Evolutionary conservation across 2,329 filamentous ascomycete genomes (phyloP).

Genomic region (Amphichorda felina): DNA sequence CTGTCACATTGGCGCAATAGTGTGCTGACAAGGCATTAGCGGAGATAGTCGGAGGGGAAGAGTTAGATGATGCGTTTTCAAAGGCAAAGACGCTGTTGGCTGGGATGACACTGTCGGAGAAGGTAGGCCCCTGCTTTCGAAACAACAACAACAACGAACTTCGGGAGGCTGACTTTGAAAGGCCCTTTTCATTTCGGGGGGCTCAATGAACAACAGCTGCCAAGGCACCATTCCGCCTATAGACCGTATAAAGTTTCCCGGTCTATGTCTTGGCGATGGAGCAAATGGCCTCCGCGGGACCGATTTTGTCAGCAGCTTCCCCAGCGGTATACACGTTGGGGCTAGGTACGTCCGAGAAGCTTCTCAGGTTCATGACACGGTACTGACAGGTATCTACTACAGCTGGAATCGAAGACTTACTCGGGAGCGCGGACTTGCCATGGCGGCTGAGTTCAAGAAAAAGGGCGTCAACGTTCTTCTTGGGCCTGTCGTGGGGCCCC

Average conservation of each 20-base stretch:
- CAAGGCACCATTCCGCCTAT: slow-evolving; percentile 30
- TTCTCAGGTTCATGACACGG: neutral
- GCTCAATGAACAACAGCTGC: slow-evolving; percentile 38
- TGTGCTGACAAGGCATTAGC: slow-evolving; percentile 18
- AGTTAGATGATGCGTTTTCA: neutral
- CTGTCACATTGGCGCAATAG: neutral
- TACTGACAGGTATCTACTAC: neutral
- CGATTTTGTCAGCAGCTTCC: slow-evolving; percentile 29
- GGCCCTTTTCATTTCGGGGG: slow-evolving; percentile 62
- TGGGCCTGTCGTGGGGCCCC: slow-evolving; percentile 61
- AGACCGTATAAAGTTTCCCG: slow-evolving; percentile 24
- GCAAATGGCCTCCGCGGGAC: slow-evolving; percentile 29
- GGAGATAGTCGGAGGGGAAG: slow-evolving; percentile 9
- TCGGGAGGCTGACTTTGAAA: no score
- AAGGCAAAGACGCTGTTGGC: neutral
- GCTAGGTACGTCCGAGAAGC: slow-evolving; percentile 16
- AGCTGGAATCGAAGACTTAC: slow-evolving; percentile 63
- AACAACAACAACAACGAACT: no score
- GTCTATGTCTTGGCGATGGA: slow-evolving; percentile 32
- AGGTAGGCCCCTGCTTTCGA: no score
- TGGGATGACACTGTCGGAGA: slow-evolving; percentile 60
- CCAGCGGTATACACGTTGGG: slow-evolving; percentile 26
- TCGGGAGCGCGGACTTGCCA: slow-evolving; percentile 54
- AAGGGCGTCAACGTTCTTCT: slow-evolving; percentile 74
- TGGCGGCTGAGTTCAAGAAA: slow-evolving; percentile 62